Percentiles rank a stretch among this genome's conserved stretches.
Conservation (phyloP, 176 grass and related monocot genomes). For the Puccinellia tenuiflora region DNA sequence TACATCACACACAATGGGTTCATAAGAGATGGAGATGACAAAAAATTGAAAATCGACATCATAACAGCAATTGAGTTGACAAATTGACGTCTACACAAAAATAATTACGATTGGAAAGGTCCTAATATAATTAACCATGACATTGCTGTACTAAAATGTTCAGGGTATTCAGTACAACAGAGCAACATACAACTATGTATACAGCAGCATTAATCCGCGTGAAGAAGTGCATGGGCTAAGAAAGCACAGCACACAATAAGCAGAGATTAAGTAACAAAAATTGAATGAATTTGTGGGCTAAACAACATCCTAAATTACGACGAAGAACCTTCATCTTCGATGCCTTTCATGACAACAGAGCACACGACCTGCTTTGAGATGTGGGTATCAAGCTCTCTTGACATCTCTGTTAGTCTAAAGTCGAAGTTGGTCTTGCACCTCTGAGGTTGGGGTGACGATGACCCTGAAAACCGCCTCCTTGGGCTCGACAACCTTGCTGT, state of each 20-base stretch:
- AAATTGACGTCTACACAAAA: neutral
- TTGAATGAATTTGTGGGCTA: neutral
- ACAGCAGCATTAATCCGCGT: constrained; percentile 1
- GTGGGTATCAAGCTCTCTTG: constrained; percentile 78
- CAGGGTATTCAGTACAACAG: neutral
- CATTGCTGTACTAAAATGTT: constrained; percentile 13
- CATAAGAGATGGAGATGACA: neutral
- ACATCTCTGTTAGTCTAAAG: constrained; percentile 61
- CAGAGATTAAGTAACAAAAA: constrained; percentile 26
- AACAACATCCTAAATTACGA: constrained; percentile 13
- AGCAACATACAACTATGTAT: constrained; percentile 24
- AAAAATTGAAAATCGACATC: neutral
- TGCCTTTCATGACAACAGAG: constrained; percentile 60
- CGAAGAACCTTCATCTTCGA: constrained; percentile 54
- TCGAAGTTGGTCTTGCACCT: constrained; percentile 74
- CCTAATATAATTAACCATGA: neutral
- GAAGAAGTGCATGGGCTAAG: constrained; percentile 27
- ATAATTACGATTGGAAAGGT: neutral
- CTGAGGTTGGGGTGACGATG: constrained; percentile 57
- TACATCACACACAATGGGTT: too few relatives aligned
- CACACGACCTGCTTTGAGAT: constrained; percentile 78
- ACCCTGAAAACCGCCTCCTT: constrained; percentile 71
- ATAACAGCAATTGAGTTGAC: neutral
- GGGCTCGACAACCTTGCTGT: constrained; percentile 57
- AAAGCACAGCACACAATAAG: constrained; percentile 29